Evolutionary conservation across 495 filamentous ascomycete species (phyloP).

Genomic region (Collariella sp.): DNA sequence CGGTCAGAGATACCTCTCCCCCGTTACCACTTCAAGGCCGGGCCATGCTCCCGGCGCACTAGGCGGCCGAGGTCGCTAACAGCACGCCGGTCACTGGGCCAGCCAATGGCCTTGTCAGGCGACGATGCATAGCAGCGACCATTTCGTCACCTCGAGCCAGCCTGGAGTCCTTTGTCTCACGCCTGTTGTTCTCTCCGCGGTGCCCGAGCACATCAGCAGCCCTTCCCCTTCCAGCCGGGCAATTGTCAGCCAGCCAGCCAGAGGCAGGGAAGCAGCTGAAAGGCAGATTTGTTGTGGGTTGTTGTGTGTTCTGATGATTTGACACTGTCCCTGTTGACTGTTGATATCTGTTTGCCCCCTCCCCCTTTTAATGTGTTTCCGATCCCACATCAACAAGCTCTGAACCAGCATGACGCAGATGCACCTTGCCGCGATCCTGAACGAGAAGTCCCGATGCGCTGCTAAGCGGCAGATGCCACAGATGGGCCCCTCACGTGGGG

Average conservation of each 20-base stretch:
- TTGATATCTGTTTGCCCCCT: no score
- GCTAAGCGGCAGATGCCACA: conserved; percentile 17
- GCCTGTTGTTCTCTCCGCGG: background rate
- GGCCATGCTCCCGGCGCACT: conserved; percentile 5
- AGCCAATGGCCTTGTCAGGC: conserved; percentile 12
- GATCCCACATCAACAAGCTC: no score
- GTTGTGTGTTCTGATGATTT: no score
- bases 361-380: no score
- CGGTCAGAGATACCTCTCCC: conserved; percentile 20
- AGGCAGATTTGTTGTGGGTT: no score
- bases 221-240: background rate
- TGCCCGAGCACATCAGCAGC: background rate
- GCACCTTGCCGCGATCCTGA: conserved; percentile 10
- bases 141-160: conserved; percentile 4
- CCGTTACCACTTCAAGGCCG: conserved; percentile 2
- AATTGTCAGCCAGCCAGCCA: background rate
- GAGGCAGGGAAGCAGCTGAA: background rate
- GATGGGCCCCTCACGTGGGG: conserved; percentile 15
- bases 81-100: conserved; percentile 4
- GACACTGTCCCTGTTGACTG: no score
- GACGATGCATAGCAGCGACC: background rate
- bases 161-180: conserved; percentile 1
- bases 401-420: no score
- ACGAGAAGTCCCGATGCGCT: no score
- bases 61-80: conserved; percentile 12